Percentiles rank a stretch among this genome's conserved stretches.
Conservation (phyloP, 179 eudicot genomes). For the Silene coronaria region DNA sequence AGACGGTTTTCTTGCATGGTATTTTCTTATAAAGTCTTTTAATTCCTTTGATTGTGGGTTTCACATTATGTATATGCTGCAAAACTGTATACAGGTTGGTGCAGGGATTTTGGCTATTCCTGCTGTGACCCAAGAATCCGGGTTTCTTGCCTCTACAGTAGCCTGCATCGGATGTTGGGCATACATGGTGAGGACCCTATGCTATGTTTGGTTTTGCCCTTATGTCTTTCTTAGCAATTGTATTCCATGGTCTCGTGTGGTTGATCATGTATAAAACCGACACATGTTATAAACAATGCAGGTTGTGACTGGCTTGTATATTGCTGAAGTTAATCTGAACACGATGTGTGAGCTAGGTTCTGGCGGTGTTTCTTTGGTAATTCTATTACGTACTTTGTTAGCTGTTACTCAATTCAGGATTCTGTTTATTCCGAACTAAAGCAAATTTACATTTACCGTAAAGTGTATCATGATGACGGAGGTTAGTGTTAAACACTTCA, state of each 20-base stretch:
- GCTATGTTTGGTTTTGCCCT: too few relatives aligned
- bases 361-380: slow-evolving; percentile 93
- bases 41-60: not conserved
- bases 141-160: slow-evolving; percentile 82
- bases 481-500: not conserved
- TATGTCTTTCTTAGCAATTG: not conserved
- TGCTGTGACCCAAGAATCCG: slow-evolving; percentile 87
- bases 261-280: not conserved
- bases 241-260: not conserved
- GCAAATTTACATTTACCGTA: not conserved
- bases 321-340: slow-evolving; percentile 92
- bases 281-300: slow-evolving; percentile 25
- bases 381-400: not conserved
- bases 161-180: slow-evolving; percentile 75
- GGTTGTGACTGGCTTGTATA: slow-evolving; percentile 83
- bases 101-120: slow-evolving; percentile 96
- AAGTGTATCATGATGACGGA: not conserved
- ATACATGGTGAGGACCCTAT: slow-evolving; percentile 55
- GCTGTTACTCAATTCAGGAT: not conserved
- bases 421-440: not conserved
- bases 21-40: not conserved
- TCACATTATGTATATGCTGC: not conserved
- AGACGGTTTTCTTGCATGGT: not conserved
- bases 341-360: slow-evolving; percentile 95
- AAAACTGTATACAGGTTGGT: slow-evolving; percentile 46